Evolutionary conservation across 2,329 filamentous ascomycete species (phyloP).

Genomic region (Plenodomus biglobosus): DNA sequence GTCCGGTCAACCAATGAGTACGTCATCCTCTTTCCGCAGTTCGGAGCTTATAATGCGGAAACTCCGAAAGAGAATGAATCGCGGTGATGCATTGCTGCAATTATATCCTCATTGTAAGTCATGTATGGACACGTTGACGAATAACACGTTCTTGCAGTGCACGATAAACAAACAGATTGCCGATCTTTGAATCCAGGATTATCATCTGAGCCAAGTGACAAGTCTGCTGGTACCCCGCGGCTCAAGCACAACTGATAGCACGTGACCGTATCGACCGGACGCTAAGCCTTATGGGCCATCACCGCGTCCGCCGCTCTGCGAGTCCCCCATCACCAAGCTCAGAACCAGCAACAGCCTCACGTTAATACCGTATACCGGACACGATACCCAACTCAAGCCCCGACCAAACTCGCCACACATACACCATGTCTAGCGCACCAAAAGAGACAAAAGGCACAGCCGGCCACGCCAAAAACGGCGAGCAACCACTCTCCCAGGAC

Average conservation of each 20-base stretch:
- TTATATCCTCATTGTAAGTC: too few species aligned
- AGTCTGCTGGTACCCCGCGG: slow-evolving; percentile 9
- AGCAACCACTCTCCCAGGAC: slow-evolving; percentile 50
- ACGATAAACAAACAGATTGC: neutral
- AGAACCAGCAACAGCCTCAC: neutral
- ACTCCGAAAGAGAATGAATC: neutral
- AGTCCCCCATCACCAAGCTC: slow-evolving; percentile 20
- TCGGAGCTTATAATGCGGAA: slow-evolving; percentile 3
- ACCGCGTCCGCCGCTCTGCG: slow-evolving; percentile 14
- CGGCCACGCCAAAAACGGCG: slow-evolving; percentile 42
- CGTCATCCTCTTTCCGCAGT: slow-evolving; percentile 13
- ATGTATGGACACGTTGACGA: too few species aligned
- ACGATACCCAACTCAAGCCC: too few species aligned
- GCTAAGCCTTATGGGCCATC: slow-evolving; percentile 15
- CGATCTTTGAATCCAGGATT: slow-evolving; percentile 3
- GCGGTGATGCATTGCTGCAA: too few species aligned
- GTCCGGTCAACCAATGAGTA: slow-evolving; percentile 18
- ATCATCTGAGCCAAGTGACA: neutral
- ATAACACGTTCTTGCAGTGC: neutral
- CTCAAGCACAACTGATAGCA: slow-evolving; percentile 6
- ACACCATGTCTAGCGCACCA: slow-evolving; percentile 52
- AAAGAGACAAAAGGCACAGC: slow-evolving; percentile 47
- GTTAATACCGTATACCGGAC: slow-evolving; percentile 3
- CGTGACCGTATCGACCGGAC: too few species aligned
- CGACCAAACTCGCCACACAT: neutral